Evolutionary conservation across 192 early-diverging fungal genomes (phyloP), one percentile per base, ranked within the genome.

Genomic region (Gryganskiella cystojenkinii): DNA sequence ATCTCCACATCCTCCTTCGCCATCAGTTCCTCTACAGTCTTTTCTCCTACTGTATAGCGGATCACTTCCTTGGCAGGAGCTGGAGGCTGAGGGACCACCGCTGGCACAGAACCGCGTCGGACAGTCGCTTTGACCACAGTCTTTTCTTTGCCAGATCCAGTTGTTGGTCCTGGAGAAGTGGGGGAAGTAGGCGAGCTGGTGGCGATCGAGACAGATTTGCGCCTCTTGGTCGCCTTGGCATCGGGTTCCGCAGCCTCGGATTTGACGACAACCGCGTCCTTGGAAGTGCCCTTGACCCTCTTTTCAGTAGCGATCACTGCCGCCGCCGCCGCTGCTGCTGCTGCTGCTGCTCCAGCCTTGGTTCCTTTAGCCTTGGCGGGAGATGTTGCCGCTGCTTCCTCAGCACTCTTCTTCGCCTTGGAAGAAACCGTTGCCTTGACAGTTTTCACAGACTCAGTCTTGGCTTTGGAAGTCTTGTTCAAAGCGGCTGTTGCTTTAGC

Each of bases 11-110:
- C 74, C 27, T 78, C 74, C 24, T 43, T 34, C 20, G 66, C 74
- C 13, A 53, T 59, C 60, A 78, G 34, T 40, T 78, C 74, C 54
- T 78, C 74, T 22, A 78, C 61, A 17, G 74, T 78, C 56, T 78
- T 78, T 20, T 78, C 74, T 0, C 74, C 74, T 1, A 78, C 74
- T 1, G 74, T 69, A 55, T 78, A 78, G 11, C 67, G 65, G 50
- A 78, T 78, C 49, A 78, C 59, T 8, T 78, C 74, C 50, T 78
- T 78, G 49, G 66, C 55, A 49, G 68, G 68, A 3, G 74, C 61
- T 31, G 74, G 65, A 24, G 65, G 65, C 13, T 65, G 61, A n/a
- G 62, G 50, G 11, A 66, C 55, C 10, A 78, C 74, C 14, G 74
- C 74, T n/a, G 74, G 67, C n/a, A 78, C 27, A 15, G 74, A 68